phyloP scores from a whole-genome alignment of 2,329 filamentous ascomycete genomes.

The Rhynchosporium secalis region DNA sequence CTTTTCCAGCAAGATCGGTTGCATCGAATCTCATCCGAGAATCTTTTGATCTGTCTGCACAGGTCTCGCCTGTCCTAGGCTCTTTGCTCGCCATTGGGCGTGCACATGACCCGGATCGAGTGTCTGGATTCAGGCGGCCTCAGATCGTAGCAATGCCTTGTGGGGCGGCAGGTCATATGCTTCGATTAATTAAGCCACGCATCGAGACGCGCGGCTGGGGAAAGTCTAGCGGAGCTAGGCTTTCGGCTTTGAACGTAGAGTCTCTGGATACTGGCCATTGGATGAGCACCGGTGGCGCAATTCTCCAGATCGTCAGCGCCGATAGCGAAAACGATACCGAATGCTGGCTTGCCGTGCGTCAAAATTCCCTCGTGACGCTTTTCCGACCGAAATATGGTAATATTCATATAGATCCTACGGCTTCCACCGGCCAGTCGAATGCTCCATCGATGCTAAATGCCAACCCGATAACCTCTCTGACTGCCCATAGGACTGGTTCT shows the following conservation, averaged over 20 bases:
- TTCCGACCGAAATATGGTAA: conserved; percentile 42
- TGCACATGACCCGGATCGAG: conserved; percentile 27
- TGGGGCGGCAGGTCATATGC: conserved; percentile 38
- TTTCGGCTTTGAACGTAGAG: conserved; percentile 29
- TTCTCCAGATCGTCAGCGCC: conserved; percentile 50
- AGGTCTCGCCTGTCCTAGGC: conserved; percentile 20
- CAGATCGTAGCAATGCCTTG: conserved; percentile 34
- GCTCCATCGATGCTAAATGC: conserved; percentile 54
- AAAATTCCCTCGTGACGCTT: conserved; percentile 44
- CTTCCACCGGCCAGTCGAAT: conserved; percentile 15
- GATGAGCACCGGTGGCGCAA: conserved; percentile 43
- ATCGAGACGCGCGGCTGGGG: conserved; percentile 36
- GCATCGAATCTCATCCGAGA: conserved; percentile 18
- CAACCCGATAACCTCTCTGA: conserved; percentile 56
- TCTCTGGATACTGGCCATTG: conserved; percentile 35
- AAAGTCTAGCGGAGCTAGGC: conserved; percentile 24
- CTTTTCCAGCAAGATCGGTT: conserved; percentile 27
- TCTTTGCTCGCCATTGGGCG: conserved; percentile 31
- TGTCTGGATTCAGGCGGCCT: conserved; percentile 24
- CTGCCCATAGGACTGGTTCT: conserved; percentile 53
- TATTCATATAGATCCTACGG: conserved; percentile 14
- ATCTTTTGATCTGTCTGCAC: conserved; percentile 10
- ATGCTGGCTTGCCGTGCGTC: conserved; percentile 49
- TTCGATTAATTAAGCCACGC: conserved; percentile 36
- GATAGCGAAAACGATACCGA: conserved; percentile 41